Conservation (phyloP, 2,329 filamentous ascomycete genomes). For the Talaromyces sp. region DNA sequence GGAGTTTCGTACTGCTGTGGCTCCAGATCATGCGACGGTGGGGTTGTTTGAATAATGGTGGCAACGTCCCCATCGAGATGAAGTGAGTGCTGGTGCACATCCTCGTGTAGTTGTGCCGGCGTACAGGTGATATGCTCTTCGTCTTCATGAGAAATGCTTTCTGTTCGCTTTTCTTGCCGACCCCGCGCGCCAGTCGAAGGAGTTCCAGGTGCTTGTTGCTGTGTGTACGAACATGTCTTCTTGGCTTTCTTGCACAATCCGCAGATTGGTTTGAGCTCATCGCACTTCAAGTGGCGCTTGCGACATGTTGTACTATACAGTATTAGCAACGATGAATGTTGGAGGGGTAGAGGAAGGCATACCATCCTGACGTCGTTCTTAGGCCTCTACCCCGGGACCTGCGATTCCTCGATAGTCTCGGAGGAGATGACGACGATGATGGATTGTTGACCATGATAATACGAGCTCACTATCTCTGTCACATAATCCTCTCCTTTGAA, state of each 20-base stretch:
- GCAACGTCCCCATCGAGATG: neutral
- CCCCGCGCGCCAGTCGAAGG: neutral
- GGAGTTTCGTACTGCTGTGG: neutral
- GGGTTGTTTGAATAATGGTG: neutral
- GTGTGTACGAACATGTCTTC: slow-evolving; percentile 19
- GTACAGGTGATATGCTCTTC: neutral
- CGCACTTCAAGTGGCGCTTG: slow-evolving; percentile 27
- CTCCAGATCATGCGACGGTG: neutral
- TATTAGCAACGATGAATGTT: neutral
- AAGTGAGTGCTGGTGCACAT: neutral
- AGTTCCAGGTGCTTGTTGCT: neutral
- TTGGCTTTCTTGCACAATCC: slow-evolving; percentile 25
- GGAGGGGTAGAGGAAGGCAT: neutral
- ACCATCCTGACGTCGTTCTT: slow-evolving; percentile 22
- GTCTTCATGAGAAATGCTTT: neutral
- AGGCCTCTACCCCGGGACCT: slow-evolving; percentile 22
- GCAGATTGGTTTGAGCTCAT: slow-evolving; percentile 27
- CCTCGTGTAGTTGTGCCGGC: neutral
- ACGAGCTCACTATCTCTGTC: neutral
- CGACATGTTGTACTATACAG: slow-evolving; percentile 23
- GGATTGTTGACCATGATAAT: neutral
- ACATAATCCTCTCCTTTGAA: too few species aligned
- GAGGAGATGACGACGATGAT: neutral
- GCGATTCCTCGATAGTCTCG: slow-evolving; percentile 18
- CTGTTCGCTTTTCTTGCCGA: neutral